These are phyloP conservation scores for Coelastrella sp. DNA, from an alignment of 139 green algal genomes.

Conservation along the genomic window DNA sequence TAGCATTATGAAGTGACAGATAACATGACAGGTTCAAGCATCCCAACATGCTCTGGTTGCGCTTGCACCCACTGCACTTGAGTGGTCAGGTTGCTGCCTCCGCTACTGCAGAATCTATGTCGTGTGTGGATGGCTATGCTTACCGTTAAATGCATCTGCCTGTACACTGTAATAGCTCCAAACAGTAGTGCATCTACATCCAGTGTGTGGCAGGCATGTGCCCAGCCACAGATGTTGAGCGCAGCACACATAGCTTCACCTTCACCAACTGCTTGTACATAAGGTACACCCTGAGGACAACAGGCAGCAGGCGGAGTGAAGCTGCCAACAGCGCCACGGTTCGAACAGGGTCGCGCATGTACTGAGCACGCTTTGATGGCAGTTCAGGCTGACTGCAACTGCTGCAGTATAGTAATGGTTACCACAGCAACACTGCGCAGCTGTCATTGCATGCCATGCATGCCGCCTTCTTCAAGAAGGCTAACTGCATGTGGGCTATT, in stretches of 20 bases:
- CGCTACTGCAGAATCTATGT: too few relatives aligned
- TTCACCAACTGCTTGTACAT: slow-evolving; percentile 80
- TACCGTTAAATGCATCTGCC: slow-evolving; percentile 49
- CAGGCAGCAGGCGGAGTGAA: neutral
- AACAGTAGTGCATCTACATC: slow-evolving; percentile 85
- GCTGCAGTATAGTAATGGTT: neutral
- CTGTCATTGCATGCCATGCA: neutral
- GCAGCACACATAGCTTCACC: slow-evolving; percentile 84
- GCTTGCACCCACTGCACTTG: too few relatives aligned
- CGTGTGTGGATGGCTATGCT: neutral
- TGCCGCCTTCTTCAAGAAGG: too few relatives aligned
- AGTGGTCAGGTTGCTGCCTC: too few relatives aligned
- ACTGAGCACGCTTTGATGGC: too few relatives aligned
- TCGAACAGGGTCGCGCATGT: too few relatives aligned
- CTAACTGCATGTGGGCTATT: neutral
- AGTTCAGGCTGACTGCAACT: too few relatives aligned
- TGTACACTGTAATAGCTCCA: slow-evolving; percentile 71
- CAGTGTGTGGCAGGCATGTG: slow-evolving; percentile 63
- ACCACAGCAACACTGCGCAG: neutral
- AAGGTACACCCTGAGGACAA: slow-evolving; percentile 73
- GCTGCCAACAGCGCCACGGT: too few relatives aligned
- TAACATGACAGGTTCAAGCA: too few relatives aligned
- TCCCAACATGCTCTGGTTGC: too few relatives aligned
- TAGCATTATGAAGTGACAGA: too few relatives aligned
- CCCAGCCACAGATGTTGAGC: slow-evolving; percentile 66